Conservation (phyloP, 129 eudicot genomes). For the Escallonia rubra region DNA sequence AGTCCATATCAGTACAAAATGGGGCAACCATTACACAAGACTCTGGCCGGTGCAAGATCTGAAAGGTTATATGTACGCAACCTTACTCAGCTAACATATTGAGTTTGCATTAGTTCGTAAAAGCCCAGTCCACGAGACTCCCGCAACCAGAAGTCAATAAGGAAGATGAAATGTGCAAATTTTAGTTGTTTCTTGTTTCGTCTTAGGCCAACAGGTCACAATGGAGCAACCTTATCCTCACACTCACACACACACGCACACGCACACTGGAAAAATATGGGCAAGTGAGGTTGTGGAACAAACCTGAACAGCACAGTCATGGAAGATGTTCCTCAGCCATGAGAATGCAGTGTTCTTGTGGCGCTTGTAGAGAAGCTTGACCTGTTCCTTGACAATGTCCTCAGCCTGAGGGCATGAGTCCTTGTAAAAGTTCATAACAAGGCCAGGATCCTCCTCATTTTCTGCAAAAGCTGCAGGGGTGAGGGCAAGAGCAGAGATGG, state of each 20-base stretch:
- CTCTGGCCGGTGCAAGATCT: no score
- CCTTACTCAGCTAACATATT: no score
- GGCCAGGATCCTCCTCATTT: conserved; percentile 54
- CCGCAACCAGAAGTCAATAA: not conserved
- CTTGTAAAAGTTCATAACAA: conserved; percentile 73
- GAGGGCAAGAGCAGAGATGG: conserved; percentile 26
- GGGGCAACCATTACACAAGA: no score
- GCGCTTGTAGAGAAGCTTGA: conserved; percentile 95
- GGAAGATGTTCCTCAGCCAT: conserved; percentile 99
- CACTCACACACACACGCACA: not conserved
- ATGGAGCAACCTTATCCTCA: no score
- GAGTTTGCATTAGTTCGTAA: no score
- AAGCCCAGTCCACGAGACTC: no score
- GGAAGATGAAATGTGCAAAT: no score
- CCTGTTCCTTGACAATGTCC: conserved; percentile 92
- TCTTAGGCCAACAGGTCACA: no score
- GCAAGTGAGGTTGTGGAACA: not conserved
- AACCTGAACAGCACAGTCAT: conserved; percentile 98
- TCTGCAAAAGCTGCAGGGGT: conserved; percentile 26
- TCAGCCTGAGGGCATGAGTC: conserved; percentile 98
- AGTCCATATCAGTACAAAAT: no score
- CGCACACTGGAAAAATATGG: not conserved
- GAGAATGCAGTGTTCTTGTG: conserved; percentile 99
- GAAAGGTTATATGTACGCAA: no score
- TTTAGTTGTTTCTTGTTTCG: no score